Evolutionary conservation across 306 rosid genomes (phyloP), one percentile per base, ranked within the genome.

Genomic region (Citrullus amarus): DNA sequence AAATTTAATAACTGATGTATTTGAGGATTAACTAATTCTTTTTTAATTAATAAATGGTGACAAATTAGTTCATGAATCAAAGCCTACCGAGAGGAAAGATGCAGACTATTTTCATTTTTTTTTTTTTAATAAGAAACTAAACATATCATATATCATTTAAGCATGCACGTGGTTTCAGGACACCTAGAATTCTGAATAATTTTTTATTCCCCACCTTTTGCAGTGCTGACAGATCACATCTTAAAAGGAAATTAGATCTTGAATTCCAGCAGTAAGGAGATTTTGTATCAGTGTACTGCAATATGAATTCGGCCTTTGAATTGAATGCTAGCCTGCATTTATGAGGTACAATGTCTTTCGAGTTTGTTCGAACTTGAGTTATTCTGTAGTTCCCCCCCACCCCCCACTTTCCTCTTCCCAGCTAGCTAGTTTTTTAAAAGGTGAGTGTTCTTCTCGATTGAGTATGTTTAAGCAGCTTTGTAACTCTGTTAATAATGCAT

Each of bases 221-320:
- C 90, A 95, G 99, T 81, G 96, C 96, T 83, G 99, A 95, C 84
- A 85, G 93, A 85, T 83, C 98, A 63, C 98, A 92, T 84, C 86
- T 92, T 50, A 95, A 95, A 83, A 88, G 99, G 82, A 95, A 95
- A 81, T 80, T 92, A 87, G 99, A 95, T 85, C 91, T 95, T 51
- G 99, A 95, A 80, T 95, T 95, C 87, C 90, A 89, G 84, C 89
- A 90, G 80, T 83, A 80, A 83, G 83, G 79, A 79, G 50, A 58
- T 80, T 86, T 83, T 44, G 38, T 76, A 71, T 82, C 9, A 50
- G 60, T 72, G 60, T 72, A 72, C 60, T 74, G 62, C 78, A 74
- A 74, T 30, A 34, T 50, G 62, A 54, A 32, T 16, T 54, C 63
- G 32, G 63, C 62, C 63, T 74, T 54, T 15, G 63, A 51, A 74